Conservation (phyloP, 2,329 filamentous ascomycete species). For the Arachnopeziza araneosa region DNA sequence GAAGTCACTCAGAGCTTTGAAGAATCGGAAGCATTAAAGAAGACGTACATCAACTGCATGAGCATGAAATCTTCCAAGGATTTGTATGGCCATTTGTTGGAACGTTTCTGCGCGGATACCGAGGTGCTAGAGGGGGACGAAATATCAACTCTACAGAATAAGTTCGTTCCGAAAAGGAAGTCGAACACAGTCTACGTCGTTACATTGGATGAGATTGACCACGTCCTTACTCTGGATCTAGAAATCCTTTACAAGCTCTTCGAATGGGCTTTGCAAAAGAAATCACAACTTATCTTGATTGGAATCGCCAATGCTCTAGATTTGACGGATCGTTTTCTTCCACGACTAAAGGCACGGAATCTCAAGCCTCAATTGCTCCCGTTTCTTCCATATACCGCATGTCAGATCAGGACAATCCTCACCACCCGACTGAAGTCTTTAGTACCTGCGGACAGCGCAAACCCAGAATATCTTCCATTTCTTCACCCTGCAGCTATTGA, state of each 20-base stretch:
- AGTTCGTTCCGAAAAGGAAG: slow-evolving; percentile 62
- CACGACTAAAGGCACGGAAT: slow-evolving; percentile 86
- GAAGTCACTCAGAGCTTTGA: slow-evolving; percentile 63
- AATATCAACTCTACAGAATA: slow-evolving; percentile 58
- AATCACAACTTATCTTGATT: slow-evolving; percentile 75
- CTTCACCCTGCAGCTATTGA: slow-evolving; percentile 91
- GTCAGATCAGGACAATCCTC: slow-evolving; percentile 83
- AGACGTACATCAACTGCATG: slow-evolving; percentile 92
- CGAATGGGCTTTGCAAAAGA: slow-evolving; percentile 83
- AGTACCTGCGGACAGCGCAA: slow-evolving; percentile 50
- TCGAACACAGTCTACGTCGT: slow-evolving; percentile 65
- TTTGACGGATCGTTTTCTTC: slow-evolving; percentile 89
- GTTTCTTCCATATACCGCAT: slow-evolving; percentile 85
- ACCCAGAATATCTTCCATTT: slow-evolving; percentile 67
- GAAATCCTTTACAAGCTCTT: slow-evolving; percentile 92
- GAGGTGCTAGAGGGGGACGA: slow-evolving; percentile 62
- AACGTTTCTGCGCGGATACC: slow-evolving; percentile 56
- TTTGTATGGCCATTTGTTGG: slow-evolving; percentile 73
- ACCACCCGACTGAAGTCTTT: slow-evolving; percentile 75
- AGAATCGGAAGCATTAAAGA: slow-evolving; percentile 48
- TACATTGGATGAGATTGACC: slow-evolving; percentile 90
- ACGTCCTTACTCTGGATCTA: slow-evolving; percentile 81
- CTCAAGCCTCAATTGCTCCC: slow-evolving; percentile 84
- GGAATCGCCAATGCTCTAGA: slow-evolving; percentile 96
- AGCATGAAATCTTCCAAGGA: slow-evolving; percentile 86